Evolutionary conservation across 176 grass and related monocot genomes (phyloP), one percentile per base, ranked within the genome.

Genomic region (Pontederia crassipes): DNA sequence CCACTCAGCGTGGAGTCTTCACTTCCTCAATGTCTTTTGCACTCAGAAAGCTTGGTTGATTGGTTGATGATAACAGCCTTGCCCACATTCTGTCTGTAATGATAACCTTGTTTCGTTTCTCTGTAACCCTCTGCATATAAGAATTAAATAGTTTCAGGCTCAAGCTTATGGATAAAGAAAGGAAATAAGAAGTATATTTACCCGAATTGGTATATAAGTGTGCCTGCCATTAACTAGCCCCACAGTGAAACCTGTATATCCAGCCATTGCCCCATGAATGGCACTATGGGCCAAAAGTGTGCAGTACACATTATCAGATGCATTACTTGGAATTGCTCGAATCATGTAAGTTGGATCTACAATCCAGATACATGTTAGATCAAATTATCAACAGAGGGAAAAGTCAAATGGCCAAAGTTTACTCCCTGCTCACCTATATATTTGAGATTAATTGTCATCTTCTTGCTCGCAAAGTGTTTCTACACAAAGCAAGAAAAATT

Each of bases 71-170:
- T 13, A 65, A 48, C 24, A 65, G 62, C 62, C 62, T 52, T 12
- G 62, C 62, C 62, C 62, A 65, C 62, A 65, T 65, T 65, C 62
- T 65, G 62, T 65, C 62, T 27, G 62, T 65, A 13, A 65, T 65
- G 17, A 65, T 28, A 12, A 65, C 62, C 62, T 65, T 65, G 62
- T 65, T 65, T 51, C 62, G 17, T 48, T 49, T 65, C 9, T 51
- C 47, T 11, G 62, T 65, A 9, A 65, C 48, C 62, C 62, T 50
- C 62, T 65, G 62, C 47, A 28, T 27, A 40, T 40, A 40, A 7
- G 6, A 40, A 40, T 40, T 7, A 40, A 40, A 40, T 40, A 40
- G 32, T 40, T 40, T 40, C 2, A 40, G 32, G 32, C 32, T 40
- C 32, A 40, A 40, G 32, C 6, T 40, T 7, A 40, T 40, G 32